Conservation (phyloP, 257 asterid genomes). For the Linderniella brevidens region DNA sequence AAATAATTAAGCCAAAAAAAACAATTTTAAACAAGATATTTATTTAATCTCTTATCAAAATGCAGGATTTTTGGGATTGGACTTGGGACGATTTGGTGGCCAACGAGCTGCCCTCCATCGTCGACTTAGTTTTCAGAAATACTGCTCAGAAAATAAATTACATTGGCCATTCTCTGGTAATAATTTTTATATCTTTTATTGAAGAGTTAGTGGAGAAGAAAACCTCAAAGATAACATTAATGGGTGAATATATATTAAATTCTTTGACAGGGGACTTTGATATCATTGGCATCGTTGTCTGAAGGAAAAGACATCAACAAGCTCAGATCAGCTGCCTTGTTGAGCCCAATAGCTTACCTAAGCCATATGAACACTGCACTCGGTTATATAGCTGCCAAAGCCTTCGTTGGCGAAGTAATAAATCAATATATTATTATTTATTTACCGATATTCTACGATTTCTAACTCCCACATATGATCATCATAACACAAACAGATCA, state of each 20-base stretch:
- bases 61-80: slow-evolving; percentile 45
- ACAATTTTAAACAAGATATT: too few species aligned
- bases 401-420: slow-evolving; percentile 47
- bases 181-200: not conserved
- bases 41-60: not conserved
- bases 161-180: slow-evolving; percentile 53
- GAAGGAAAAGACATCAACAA: slow-evolving; percentile 28
- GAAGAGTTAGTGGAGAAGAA: too few species aligned
- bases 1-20: too few species aligned
- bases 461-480: not conserved
- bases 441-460: not conserved
- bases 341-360: slow-evolving; percentile 54
- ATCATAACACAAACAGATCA: slow-evolving; percentile 12
- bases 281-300: slow-evolving; percentile 41
- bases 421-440: not conserved
- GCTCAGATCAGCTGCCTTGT: slow-evolving; percentile 51
- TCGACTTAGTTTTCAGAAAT: slow-evolving; percentile 17
- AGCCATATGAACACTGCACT: slow-evolving; percentile 32
- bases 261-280: slow-evolving; percentile 42
- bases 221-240: not conserved
- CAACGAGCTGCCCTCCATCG: slow-evolving; percentile 27
- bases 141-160: slow-evolving; percentile 30
- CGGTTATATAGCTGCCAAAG: slow-evolving; percentile 29
- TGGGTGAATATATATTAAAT: too few species aligned
- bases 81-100: slow-evolving; percentile 35